A percentile compares a stretch with the other conserved stretches of the same genome.
Evolutionary conservation across 169 alveolate genomes (phyloP).

Genomic region (Plasmodium cynomolgi): DNA sequence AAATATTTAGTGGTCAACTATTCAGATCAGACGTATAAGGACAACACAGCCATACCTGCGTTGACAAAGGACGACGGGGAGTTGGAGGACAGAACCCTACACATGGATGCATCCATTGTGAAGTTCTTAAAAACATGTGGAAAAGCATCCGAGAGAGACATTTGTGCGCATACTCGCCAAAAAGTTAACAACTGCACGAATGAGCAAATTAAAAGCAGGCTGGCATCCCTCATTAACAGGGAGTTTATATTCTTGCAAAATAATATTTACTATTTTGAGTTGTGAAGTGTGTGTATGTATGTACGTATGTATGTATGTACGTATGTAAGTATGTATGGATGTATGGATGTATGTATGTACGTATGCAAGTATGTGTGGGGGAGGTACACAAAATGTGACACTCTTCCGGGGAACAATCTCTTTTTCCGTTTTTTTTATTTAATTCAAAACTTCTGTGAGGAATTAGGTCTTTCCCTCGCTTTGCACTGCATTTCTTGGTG

Average conservation of each 20-base stretch:
- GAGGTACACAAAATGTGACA: background rate
- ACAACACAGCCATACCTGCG: conserved; percentile 24
- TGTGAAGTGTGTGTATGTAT: background rate
- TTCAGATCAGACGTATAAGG: conserved; percentile 29
- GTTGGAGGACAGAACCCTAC: conserved; percentile 46
- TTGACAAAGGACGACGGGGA: conserved; percentile 37
- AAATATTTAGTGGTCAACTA: conserved; percentile 40
- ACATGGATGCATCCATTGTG: conserved; percentile 72
- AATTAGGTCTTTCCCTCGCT: background rate
- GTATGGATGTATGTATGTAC: too few species aligned
- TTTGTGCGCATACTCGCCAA: conserved; percentile 17
- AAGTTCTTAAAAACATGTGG: conserved; percentile 31
- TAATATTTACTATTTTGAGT: conserved; percentile 22
- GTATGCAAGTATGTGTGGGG: background rate
- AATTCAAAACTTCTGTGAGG: background rate
- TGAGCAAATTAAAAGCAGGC: conserved; percentile 66
- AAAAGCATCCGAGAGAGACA: conserved; percentile 61
- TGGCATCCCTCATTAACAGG: conserved; percentile 40
- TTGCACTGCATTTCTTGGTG: background rate
- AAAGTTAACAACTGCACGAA: conserved; percentile 31
- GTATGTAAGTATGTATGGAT: background rate
- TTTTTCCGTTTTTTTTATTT: background rate
- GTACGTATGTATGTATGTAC: background rate
- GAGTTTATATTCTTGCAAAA: conserved; percentile 66
- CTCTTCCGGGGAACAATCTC: background rate